Evolutionary conservation across 83 land plant genomes (phyloP).

Genomic region (Diphasiastrum complanatum): DNA sequence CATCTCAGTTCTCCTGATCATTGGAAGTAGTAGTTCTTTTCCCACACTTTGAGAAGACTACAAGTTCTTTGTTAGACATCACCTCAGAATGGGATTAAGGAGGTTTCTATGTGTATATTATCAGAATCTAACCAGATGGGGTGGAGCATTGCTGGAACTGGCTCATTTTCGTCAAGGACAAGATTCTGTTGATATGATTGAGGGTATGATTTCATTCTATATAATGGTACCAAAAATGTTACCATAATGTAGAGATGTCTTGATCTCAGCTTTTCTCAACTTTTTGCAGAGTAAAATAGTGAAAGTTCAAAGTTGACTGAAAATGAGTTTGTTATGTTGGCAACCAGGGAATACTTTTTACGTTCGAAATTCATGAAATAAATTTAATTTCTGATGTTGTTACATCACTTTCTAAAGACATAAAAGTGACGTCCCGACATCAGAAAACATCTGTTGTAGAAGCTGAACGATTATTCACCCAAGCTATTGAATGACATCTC

Average conservation of each 20-base stretch:
- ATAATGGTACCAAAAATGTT: neutral
- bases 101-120: neutral
- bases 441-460: no score
- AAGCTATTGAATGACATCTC: no score
- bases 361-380: neutral
- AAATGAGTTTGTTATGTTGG: constrained; percentile 9
- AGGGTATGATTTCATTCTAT: constrained; percentile 15
- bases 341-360: neutral
- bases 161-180: constrained; percentile 39
- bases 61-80: no score
- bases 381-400: no score
- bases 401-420: no score
- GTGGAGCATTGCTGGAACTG: constrained; percentile 35
- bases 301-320: no score
- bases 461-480: no score
- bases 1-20: no score
- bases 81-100: constrained; percentile 1
- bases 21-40: no score
- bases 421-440: no score
- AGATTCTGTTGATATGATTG: constrained; percentile 33
- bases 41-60: no score
- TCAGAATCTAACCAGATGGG: constrained; percentile 42
- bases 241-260: neutral
- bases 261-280: neutral
- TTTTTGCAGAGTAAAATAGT: neutral